Evolutionary conservation across 2,329 filamentous ascomycete genomes (phyloP), one percentile per base, ranked within the genome.

Genomic region (Fusarium nygamai): DNA sequence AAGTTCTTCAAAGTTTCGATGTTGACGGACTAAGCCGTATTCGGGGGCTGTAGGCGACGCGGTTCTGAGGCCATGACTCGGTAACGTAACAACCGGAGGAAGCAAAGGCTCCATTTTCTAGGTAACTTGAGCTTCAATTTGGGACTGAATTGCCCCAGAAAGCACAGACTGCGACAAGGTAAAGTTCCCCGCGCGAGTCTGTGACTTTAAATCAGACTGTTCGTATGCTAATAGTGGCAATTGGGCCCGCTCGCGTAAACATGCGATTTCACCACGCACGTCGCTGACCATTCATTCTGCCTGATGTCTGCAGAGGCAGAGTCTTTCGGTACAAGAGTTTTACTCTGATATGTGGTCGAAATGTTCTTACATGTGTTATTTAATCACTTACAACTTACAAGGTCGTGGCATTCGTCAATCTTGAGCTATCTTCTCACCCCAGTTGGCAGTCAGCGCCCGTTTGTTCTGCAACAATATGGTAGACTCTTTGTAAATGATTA

Each of bases 31-130:
- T 56, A 69, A 6, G 14, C 66, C 65, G 2, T 1, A 31, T 69
- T 11, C 1, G 43, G 61, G 66, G 66, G 57, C 2, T 1, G 39
- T 64, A 69, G 57, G 64, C 66, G 66, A 69, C 66, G 5, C 12
- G 16, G 19, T 31, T 39, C 36, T 48, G 33, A 63, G 31, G 20
- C 33, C 64, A 69, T 69, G 64, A 69, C 66, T 69, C 66, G 57
- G 64, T 27, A 43, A 31, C 38, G 44, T 50, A 64, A 62, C 44
- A 65, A 29, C 34, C 46, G 29, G 43, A 12, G 43, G 12, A 36
- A 53, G 50, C 19, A 39, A n/a, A 6, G 56, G 27, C 43, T 68
- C 64, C 44, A 19, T 59, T 68, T 61, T n/a, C 19, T 47, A 24
- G 11, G 39, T 65, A 56, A 56, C 61, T 57, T 22, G n/a, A 36